Conservation (phyloP, 805 yeast genomes). For the Candida stauntonica region DNA sequence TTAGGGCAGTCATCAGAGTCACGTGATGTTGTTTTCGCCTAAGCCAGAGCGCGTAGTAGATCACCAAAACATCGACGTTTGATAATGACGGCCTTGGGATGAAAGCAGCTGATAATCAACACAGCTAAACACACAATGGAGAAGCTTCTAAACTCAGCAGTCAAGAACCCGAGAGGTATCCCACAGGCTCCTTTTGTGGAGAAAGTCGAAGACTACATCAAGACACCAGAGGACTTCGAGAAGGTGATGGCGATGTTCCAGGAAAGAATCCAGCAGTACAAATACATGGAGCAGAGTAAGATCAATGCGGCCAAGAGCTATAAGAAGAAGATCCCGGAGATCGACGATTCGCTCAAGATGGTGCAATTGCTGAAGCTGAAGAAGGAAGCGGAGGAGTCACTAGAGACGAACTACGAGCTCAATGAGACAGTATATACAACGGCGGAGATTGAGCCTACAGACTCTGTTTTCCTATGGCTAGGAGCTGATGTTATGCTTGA, state of each 20-base stretch:
- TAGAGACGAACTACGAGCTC: constrained; percentile 81
- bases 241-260: constrained; percentile 70
- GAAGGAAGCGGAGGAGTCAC: constrained; percentile 36
- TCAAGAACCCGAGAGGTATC: constrained; percentile 82
- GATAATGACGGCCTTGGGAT: no score
- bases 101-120: no score
- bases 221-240: constrained; percentile 66
- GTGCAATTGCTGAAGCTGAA: constrained; percentile 55
- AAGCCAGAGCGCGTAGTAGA: no score
- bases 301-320: constrained; percentile 39
- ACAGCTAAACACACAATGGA: no score
- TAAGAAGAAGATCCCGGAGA: constrained; percentile 82
- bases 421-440: constrained; percentile 89
- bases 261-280: constrained; percentile 83
- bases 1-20: background rate
- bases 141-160: no score
- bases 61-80: no score
- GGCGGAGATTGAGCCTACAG: constrained; percentile 63
- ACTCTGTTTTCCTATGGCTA: constrained; percentile 85
- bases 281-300: constrained; percentile 62
- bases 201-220: constrained; percentile 70
- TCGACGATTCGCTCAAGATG: constrained; percentile 75
- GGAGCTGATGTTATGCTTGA: constrained; percentile 98
- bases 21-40: background rate
- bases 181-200: constrained; percentile 95